Conservation (phyloP, 2,329 filamentous ascomycete species). For the Stachybotrys elegans region DNA sequence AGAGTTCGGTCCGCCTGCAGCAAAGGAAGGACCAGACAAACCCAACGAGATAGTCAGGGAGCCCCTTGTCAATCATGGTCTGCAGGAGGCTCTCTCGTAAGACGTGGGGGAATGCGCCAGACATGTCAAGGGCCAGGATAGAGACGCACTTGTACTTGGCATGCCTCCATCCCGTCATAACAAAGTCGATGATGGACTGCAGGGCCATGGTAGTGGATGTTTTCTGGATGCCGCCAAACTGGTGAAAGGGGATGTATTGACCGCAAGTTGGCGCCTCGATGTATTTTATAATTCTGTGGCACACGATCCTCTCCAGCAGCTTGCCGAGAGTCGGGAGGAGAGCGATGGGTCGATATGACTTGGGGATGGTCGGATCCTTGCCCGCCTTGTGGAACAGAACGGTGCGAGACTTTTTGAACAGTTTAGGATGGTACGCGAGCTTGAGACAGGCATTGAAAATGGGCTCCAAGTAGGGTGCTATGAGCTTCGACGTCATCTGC, state of each 20-base stretch:
- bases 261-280: not conserved
- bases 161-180: conserved; percentile 5
- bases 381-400: conserved; percentile 4
- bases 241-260: not conserved
- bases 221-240: conserved; percentile 4
- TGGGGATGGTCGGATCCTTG: not conserved
- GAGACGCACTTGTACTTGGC: not conserved
- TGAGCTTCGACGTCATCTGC: not conserved
- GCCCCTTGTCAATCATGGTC: conserved; percentile 2
- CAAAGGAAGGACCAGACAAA: conserved; percentile 7
- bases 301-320: conserved; percentile 8
- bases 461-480: conserved; percentile 1
- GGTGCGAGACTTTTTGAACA: conserved; percentile 6
- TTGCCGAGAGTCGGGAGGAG: conserved; percentile 7
- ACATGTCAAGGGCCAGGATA: conserved; percentile 6
- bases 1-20: conserved; percentile 1
- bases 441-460: conserved; percentile 5
- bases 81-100: conserved; percentile 4
- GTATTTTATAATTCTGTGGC: not conserved
- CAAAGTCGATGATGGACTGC: conserved; percentile 3
- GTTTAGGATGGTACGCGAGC: conserved; percentile 1
- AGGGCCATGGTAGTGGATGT: conserved; percentile 7
- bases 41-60: conserved; percentile 5
- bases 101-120: conserved; percentile 7
- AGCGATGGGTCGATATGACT: conserved; percentile 8